Evolutionary conservation across 352 stramenopile genomes (phyloP).

Genomic region (Aphanomyces cochlioides): DNA sequence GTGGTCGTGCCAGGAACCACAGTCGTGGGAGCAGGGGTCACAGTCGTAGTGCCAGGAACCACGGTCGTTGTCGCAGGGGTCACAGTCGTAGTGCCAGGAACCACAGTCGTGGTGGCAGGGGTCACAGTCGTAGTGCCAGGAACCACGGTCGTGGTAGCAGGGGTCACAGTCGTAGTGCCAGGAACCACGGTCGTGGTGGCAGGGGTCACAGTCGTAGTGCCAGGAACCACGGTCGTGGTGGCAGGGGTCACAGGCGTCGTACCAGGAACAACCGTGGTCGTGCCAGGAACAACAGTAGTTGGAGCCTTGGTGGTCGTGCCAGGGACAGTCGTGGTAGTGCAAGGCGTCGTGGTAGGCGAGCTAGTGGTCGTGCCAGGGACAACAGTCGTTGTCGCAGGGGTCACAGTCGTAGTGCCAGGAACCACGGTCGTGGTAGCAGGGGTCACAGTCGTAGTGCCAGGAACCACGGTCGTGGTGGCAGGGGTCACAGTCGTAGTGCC

Average conservation of each 20-base stretch:
- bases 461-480: neutral
- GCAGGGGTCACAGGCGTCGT: neutral
- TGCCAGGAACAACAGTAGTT: neutral
- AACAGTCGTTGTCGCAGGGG: neutral
- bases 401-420: neutral
- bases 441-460: neutral
- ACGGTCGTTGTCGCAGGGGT: neutral
- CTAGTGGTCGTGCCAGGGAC: neutral
- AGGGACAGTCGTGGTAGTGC: neutral
- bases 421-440: neutral
- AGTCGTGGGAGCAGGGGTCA: neutral
- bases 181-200: neutral
- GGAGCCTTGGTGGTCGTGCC: neutral
- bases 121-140: neutral
- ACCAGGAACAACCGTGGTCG: neutral
- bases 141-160: neutral
- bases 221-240: neutral
- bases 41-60: neutral
- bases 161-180: neutral
- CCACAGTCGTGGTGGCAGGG: neutral
- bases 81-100: neutral
- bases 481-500: neutral
- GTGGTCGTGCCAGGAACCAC: neutral
- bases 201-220: neutral
- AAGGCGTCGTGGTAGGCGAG: neutral